phyloP scores from a whole-genome alignment of 78 protist species.

The Guillardia theta region DNA sequence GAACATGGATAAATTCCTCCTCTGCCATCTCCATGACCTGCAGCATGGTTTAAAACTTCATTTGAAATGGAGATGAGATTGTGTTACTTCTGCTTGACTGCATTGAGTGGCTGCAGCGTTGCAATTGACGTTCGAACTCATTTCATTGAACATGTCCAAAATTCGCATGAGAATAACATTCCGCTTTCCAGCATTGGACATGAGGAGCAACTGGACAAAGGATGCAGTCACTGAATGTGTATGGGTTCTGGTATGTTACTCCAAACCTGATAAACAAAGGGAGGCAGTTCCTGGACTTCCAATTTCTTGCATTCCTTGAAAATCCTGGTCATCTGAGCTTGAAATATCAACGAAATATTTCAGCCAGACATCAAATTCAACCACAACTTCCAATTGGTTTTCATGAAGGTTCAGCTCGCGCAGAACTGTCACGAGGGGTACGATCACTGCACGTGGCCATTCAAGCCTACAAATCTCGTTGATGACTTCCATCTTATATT shows the following conservation, averaged over 20 bases:
- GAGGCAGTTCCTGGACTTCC: conserved; percentile 22
- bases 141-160: not conserved
- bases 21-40: not conserved
- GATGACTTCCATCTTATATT: not conserved
- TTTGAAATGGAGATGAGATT: no score
- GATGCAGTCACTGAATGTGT: no score
- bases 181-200: not conserved
- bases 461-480: not conserved
- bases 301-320: not conserved
- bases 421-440: not conserved
- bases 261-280: conserved; percentile 6
- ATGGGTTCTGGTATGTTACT: no score
- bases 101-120: not conserved
- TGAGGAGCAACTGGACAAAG: not conserved
- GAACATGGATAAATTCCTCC: not conserved
- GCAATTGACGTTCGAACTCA: not conserved
- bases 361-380: not conserved
- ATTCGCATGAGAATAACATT: not conserved
- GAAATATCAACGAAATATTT: not conserved
- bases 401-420: not conserved
- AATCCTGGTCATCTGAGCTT: not conserved
- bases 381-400: not conserved
- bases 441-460: not conserved
- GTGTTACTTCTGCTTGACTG: not conserved
- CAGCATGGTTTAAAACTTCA: no score